Percentiles rank a stretch among this genome's conserved stretches.
phyloP scores from a whole-genome alignment of 306 rosid genomes.

The Bauhinia variegata region DNA sequence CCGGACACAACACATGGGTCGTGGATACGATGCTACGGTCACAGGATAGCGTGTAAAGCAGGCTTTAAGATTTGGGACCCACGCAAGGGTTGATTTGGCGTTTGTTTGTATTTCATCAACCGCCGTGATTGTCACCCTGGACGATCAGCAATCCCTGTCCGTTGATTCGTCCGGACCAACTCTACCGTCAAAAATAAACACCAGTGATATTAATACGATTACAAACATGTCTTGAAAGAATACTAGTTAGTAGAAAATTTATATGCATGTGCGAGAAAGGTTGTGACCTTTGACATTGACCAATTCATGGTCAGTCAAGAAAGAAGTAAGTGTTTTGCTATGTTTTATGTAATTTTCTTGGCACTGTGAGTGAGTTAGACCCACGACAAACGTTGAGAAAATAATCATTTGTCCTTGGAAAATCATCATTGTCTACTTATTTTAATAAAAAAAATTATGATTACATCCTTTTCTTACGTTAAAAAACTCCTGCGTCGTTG shows the following conservation, averaged over 20 bases:
- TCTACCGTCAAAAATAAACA: too few species aligned
- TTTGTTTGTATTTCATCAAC: too few species aligned
- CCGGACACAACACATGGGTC: constrained; percentile 20
- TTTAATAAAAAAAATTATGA: neutral
- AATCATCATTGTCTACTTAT: too few species aligned
- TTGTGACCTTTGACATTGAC: neutral
- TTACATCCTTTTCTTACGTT: neutral
- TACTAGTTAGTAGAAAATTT: too few species aligned
- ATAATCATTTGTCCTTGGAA: neutral
- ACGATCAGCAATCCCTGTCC: constrained; percentile 50
- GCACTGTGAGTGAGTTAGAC: constrained; percentile 1
- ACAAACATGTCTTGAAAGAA: too few species aligned
- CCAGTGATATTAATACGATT: too few species aligned
- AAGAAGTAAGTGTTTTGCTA: neutral
- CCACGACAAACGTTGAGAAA: neutral
- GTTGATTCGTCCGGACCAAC: constrained; percentile 11
- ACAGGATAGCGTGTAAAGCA: neutral
- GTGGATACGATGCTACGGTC: neutral
- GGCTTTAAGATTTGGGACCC: too few species aligned
- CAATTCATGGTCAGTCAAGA: neutral
- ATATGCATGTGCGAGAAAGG: too few species aligned
- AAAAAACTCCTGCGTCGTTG: neutral
- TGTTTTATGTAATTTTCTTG: constrained; percentile 12
- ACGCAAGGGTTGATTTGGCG: too few species aligned
- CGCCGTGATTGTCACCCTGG: neutral